Base-by-base conservation (phyloP, 2,329 filamentous ascomycete species). In the Phoma sp. region DNA sequence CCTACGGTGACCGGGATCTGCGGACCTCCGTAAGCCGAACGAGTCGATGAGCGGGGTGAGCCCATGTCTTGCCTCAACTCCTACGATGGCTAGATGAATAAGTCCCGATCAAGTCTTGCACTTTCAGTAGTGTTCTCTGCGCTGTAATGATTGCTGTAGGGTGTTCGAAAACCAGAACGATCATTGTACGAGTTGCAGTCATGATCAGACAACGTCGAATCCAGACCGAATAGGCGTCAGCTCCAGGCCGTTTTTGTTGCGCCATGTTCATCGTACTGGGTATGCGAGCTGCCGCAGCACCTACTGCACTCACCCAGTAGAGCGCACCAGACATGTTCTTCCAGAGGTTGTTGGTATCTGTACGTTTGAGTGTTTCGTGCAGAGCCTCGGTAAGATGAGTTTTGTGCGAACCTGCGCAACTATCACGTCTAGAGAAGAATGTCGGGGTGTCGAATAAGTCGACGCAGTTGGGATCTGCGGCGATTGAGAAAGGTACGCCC, bases 241-340 rank as follows among this genome's bases (percentile, higher is more conserved):
- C 48, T 8, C 48, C 46, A 29, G 31, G 32, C 6, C 24, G 50
- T 9, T 57, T 44, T 24, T 41, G 46, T 13, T 55, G 51, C 8
- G 54, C 25, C 40, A 62, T 62, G 29, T 63, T 52, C 21, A 62
- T 46, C 3, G 59, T 35, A 3, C 44, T 37, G 19, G 60, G 53
- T 7, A 57, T 59, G 7, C 71, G 63, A 35, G 69, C 63, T 17
- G 71, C 72, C 10, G 68, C 71, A 4, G 67, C 65, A 19, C 71
- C 74, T 12, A 74, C 68, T 2, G 61, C 49, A 17, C 64, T 59
- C 12, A 71, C 65, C 72, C 71, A 76, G 55, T 74, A 74, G 17
- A 74, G 62, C 5, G 73, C 68, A 6, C 72, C 73, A 15, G 65
- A 59, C 68, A 75, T 70, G 40, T 68, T 57, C 39, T 61, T 58